phyloP scores from a whole-genome alignment of 2,329 filamentous ascomycete species.

The Colletotrichum siamense region DNA sequence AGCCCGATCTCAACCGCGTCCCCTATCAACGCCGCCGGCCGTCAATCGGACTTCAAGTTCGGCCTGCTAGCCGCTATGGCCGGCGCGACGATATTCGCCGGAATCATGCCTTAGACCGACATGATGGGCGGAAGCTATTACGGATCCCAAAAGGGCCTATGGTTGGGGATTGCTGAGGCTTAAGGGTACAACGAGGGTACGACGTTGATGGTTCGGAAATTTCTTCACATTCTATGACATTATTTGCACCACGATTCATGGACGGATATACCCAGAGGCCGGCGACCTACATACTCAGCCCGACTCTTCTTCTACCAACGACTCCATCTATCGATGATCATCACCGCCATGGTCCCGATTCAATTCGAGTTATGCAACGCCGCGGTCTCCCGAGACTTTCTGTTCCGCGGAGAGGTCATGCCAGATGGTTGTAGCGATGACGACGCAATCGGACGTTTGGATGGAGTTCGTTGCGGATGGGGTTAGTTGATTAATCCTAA shows the following conservation, averaged over 20 bases:
- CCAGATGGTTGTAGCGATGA: not conserved
- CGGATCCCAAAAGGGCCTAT: accelerated
- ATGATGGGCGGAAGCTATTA: accelerated
- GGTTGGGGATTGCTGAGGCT: not conserved
- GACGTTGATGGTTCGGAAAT: not conserved
- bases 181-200: not conserved
- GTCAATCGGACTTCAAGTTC: not conserved
- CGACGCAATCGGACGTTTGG: not conserved
- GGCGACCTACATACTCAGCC: constrained; percentile 21
- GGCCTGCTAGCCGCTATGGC: not conserved
- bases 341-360: not conserved
- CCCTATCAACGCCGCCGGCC: constrained; percentile 1
- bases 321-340: not conserved
- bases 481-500: not conserved
- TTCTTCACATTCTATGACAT: not conserved
- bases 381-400: too few relatives aligned
- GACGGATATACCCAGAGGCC: constrained; percentile 20
- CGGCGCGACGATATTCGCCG: not conserved
- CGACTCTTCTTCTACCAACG: constrained; percentile 8
- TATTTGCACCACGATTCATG: not conserved
- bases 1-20: constrained; percentile 3
- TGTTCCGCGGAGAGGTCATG: not conserved
- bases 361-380: not conserved
- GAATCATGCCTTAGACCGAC: not conserved
- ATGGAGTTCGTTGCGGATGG: too few relatives aligned